phyloP scores from a whole-genome alignment of 306 rosid genomes.

The Geum urbanum region DNA sequence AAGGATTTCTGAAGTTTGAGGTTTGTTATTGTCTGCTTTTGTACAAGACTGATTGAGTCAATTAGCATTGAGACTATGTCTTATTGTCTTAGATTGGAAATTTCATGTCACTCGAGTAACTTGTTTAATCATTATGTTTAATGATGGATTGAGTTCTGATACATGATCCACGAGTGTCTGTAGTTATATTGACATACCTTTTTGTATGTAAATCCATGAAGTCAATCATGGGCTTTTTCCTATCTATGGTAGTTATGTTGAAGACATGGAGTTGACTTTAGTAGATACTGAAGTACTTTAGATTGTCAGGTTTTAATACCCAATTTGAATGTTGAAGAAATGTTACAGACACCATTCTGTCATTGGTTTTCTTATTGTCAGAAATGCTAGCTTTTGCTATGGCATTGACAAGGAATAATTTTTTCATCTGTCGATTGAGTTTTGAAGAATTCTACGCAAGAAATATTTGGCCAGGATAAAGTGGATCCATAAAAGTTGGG shows the following conservation, averaged over 20 bases:
- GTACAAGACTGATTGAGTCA: background rate
- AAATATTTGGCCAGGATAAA: background rate
- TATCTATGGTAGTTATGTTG: background rate
- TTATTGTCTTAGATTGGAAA: background rate
- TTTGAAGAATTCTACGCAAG: background rate
- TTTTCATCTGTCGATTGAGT: background rate
- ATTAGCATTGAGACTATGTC: background rate
- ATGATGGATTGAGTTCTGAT: background rate
- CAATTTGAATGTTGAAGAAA: background rate
- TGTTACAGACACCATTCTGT: background rate
- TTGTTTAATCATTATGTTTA: background rate
- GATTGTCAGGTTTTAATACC: background rate
- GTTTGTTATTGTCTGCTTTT: slow-evolving; percentile 38
- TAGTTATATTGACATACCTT: background rate
- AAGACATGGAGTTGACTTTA: background rate
- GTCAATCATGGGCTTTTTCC: background rate
- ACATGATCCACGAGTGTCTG: background rate
- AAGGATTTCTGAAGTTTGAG: slow-evolving; percentile 99
- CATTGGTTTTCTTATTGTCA: background rate
- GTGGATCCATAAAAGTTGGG: background rate
- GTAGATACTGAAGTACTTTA: background rate
- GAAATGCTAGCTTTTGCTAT: background rate
- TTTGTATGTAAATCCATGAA: background rate
- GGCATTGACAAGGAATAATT: background rate
- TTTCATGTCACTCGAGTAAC: background rate